Conservation (phyloP, 2,329 filamentous ascomycete genomes). For the Xylaria sp. region DNA sequence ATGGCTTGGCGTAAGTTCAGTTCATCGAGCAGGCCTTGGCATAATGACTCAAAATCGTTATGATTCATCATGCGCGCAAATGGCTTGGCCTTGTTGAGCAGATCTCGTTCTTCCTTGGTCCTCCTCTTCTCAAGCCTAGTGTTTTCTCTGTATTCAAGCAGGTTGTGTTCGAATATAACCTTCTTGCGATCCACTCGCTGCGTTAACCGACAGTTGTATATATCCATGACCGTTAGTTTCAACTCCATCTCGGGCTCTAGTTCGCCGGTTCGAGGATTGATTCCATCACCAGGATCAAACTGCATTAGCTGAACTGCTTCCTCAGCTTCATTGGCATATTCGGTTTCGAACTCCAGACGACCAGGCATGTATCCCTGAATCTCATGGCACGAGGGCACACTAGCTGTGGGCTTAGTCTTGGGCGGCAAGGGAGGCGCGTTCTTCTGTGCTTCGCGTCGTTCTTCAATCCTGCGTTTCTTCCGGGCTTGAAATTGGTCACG, state of each 20-base stretch:
- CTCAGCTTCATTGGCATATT: conserved; percentile 97
- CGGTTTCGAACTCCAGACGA: conserved; percentile 94
- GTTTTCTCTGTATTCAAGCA: conserved; percentile 94
- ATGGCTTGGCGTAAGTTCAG: conserved; percentile 91
- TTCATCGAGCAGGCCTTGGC: conserved; percentile 85
- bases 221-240: conserved; percentile 97
- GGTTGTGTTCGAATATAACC: conserved; percentile 92
- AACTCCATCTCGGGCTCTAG: conserved; percentile 95
- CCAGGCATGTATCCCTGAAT: conserved; percentile 99
- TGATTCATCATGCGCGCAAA: conserved; percentile 97
- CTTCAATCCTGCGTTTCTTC: conserved; percentile 93
- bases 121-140: conserved; percentile 89
- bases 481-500: conserved; percentile 90
- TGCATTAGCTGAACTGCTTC: conserved; percentile 98
- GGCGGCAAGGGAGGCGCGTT: conserved; percentile 82
- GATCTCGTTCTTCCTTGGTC: conserved; percentile 91
- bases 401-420: conserved; percentile 95
- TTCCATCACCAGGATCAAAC: conserved; percentile 93
- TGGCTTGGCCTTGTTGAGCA: conserved; percentile 92
- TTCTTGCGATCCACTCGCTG: conserved; percentile 93
- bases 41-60: conserved; percentile 85
- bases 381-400: conserved; percentile 94
- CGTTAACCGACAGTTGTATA: conserved; percentile 92
- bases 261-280: conserved; percentile 81
- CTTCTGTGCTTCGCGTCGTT: conserved; percentile 85